phyloP scores from a whole-genome alignment of 2,329 filamentous ascomycete species.

The Phoma sp. region DNA sequence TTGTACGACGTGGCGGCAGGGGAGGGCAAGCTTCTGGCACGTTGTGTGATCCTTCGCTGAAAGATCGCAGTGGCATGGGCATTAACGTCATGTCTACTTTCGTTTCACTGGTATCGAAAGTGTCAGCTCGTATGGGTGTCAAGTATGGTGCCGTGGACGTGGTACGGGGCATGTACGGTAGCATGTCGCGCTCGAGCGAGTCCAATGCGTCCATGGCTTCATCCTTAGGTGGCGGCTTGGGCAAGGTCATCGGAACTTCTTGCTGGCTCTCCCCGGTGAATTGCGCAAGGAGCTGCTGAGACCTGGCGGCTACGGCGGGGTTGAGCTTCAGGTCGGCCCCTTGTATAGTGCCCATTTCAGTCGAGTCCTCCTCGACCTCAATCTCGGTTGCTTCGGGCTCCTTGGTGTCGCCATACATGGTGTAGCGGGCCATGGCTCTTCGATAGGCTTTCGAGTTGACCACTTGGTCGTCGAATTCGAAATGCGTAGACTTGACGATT shows the following conservation, averaged over 20 bases:
- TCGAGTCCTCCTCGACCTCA: constrained; percentile 20
- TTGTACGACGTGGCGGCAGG: constrained; percentile 32
- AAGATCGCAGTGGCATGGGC: constrained; percentile 15
- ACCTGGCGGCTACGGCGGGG: background rate
- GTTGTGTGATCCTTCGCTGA: constrained; percentile 11
- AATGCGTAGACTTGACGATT: constrained; percentile 33
- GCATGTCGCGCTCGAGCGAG: constrained; percentile 23
- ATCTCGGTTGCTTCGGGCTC: constrained; percentile 1
- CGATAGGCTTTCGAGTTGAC: constrained; percentile 43
- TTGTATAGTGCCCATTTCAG: constrained; percentile 18
- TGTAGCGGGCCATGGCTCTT: constrained; percentile 36
- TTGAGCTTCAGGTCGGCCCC: constrained; percentile 1
- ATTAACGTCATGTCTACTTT: background rate
- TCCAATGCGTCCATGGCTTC: constrained; percentile 14
- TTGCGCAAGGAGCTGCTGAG: constrained; percentile 6
- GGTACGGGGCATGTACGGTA: constrained; percentile 25
- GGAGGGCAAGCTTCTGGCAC: constrained; percentile 15
- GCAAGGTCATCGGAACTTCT: background rate
- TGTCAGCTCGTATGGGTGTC: background rate
- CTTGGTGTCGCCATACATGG: constrained; percentile 8
- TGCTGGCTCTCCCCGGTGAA: constrained; percentile 1
- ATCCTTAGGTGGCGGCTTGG: background rate
- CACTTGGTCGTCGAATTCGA: constrained; percentile 43
- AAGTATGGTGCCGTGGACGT: constrained; percentile 16
- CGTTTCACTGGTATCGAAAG: constrained; percentile 3